Conservation (phyloP, 768 basidiomycete genomes). For the Leucocoprinus sp. region DNA sequence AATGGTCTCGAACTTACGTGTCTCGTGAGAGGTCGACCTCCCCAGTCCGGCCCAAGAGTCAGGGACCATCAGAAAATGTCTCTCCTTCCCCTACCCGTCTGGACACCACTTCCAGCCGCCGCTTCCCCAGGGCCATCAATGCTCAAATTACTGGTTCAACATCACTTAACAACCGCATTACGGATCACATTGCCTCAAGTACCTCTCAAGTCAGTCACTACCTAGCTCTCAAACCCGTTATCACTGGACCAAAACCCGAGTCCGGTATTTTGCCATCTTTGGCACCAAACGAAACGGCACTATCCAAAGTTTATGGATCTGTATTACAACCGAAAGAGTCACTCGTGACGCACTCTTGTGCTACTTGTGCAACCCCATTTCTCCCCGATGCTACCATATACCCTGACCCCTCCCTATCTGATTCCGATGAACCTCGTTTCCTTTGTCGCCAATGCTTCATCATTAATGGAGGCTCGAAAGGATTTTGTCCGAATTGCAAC, state of each 20-base stretch:
- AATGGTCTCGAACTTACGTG: slow-evolving; percentile 77
- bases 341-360: slow-evolving; percentile 62
- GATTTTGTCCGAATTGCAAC: slow-evolving; percentile 57
- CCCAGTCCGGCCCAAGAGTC: slow-evolving; percentile 27
- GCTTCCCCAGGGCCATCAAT: slow-evolving; percentile 41
- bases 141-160: slow-evolving; percentile 21
- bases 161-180: slow-evolving; percentile 38
- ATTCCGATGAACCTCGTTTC: slow-evolving; percentile 41
- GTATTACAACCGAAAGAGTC: slow-evolving; percentile 73
- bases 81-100: slow-evolving; percentile 19
- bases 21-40: slow-evolving; percentile 38
- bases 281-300: slow-evolving; percentile 41
- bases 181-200: slow-evolving; percentile 49
- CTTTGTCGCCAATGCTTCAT: slow-evolving; percentile 71
- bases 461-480: slow-evolving; percentile 67
- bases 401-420: slow-evolving; percentile 49
- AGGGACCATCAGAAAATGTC: slow-evolving; percentile 13
- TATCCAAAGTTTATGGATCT: slow-evolving; percentile 81
- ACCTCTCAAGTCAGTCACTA: slow-evolving; percentile 34
- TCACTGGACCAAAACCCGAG: slow-evolving; percentile 45
- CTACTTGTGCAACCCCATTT: slow-evolving; percentile 54
- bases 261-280: slow-evolving; percentile 56
- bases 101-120: slow-evolving; percentile 20
- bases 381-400: slow-evolving; percentile 83
- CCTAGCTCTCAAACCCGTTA: slow-evolving; percentile 47